Base-by-base conservation (phyloP, 1,139 yeast genomes). In the Debaryomycetaceae sp. region DNA sequence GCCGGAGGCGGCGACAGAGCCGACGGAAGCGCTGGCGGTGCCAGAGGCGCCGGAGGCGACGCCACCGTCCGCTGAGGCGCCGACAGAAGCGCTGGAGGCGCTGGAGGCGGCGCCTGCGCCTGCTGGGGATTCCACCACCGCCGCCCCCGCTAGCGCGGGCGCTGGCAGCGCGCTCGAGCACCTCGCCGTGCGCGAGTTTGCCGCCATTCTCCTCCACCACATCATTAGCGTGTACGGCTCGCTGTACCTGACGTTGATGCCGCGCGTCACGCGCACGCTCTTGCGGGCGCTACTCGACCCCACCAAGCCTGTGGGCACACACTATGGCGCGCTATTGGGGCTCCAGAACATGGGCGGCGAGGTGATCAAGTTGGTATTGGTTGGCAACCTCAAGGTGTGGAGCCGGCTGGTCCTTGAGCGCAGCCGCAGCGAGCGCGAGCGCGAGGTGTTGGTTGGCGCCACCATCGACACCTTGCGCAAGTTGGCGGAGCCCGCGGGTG, bases 181-280 rank as follows among this genome's bases (percentile, higher is more conserved):
- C 44, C 53, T 74, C 40, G 82, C 82, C 2, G 78, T 91, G 5
- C 73, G 99, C 40, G 95, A 84, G 46, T 81, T 85, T 53, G 91
- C 97, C 2, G 89, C 96, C 1, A 77, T 89, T 23, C 65, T 93
- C 39, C 65, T 93, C 25, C 81, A 82, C 35, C 83, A 82, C 45
- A 80, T 91, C 13, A 75, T 89, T 34, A 70, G 75, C 34, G 75
- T 78, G 15, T 93, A 83, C 54, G 95, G 95, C 23, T 81, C 85
- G 25, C 78, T 93, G 2, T 89, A 89, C 54, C 82, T 93, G 18
- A 84, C 96, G 1, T 70, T 93, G 45, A 84, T 88, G 48, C 97
- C 98, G 19, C 74, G 98, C 41, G 93, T 91, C 4, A 88, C 97
- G 2, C 72, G 98, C 53, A 93, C 98, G 1, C 65, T 93, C 36